Conservation (phyloP, 2,329 filamentous ascomycete genomes). For the Fusarium hainanense region DNA sequence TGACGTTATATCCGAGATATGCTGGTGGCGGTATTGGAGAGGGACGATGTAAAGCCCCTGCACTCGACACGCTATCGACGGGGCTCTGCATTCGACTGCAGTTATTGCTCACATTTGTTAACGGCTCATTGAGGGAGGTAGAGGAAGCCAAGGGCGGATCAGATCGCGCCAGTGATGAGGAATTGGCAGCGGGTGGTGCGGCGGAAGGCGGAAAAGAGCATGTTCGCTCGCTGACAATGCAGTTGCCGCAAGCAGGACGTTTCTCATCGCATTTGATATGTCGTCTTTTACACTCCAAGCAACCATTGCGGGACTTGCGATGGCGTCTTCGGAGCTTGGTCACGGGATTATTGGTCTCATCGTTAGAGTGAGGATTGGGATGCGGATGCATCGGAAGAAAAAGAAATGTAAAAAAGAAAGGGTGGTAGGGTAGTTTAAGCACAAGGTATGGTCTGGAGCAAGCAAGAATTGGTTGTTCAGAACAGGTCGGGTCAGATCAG, state of each 20-base stretch:
- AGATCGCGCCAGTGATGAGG: slow-evolving; percentile 18
- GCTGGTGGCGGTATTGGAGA: slow-evolving; percentile 32
- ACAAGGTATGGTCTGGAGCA: neutral
- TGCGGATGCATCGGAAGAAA: slow-evolving; percentile 33
- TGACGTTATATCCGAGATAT: slow-evolving; percentile 12
- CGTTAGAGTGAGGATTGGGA: slow-evolving; percentile 30
- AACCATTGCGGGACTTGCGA: slow-evolving; percentile 56
- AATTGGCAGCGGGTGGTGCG: slow-evolving; percentile 10
- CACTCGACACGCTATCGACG: slow-evolving; percentile 36
- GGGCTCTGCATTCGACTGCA: slow-evolving; percentile 38
- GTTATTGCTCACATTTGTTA: neutral
- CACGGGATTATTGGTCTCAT: slow-evolving; percentile 23
- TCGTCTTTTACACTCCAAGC: slow-evolving; percentile 54
- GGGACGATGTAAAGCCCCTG: slow-evolving; percentile 16
- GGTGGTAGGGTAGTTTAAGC: neutral
- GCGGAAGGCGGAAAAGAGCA: slow-evolving; percentile 50
- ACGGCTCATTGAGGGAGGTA: neutral
- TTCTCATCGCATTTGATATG: slow-evolving; percentile 59
- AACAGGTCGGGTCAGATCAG: neutral
- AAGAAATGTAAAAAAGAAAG: neutral
- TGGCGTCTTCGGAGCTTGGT: slow-evolving; percentile 52
- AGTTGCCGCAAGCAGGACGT: slow-evolving; percentile 55
- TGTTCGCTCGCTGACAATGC: slow-evolving; percentile 50
- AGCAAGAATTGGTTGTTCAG: slow-evolving; percentile 7
- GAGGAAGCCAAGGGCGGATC: slow-evolving; percentile 6